Evolutionary conservation across 148 eudicot species (phyloP).

Genomic region (Fallopia convolvulus): DNA sequence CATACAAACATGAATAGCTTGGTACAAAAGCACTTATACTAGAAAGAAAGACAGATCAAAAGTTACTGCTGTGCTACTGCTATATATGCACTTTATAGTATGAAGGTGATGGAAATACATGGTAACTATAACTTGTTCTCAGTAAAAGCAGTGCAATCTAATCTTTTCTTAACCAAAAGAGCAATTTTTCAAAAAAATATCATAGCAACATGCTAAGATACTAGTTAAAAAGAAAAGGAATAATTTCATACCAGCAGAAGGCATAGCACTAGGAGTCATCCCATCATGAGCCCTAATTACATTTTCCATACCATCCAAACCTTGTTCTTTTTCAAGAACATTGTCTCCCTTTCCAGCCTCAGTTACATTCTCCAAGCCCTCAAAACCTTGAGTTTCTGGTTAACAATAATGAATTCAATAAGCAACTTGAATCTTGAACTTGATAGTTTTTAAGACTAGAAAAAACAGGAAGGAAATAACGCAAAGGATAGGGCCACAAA

Average conservation of each 20-base stretch:
- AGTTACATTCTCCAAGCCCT: not conserved
- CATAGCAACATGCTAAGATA: not conserved
- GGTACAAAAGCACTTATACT: not conserved
- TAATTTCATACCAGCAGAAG: not conserved
- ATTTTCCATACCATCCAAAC: not conserved
- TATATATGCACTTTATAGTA: too few relatives aligned
- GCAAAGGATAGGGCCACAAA: not conserved
- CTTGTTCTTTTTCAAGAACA: not conserved
- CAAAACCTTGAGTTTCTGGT: constrained; percentile 5
- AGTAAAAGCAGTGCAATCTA: not conserved
- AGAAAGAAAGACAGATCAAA: too few relatives aligned
- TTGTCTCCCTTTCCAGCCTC: not conserved
- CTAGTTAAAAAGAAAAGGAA: not conserved
- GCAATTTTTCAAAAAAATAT: not conserved
- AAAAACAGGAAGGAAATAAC: not conserved
- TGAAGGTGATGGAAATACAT: not conserved
- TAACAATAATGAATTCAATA: not conserved
- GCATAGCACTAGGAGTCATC: not conserved
- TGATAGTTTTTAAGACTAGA: not conserved
- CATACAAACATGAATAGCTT: not conserved
- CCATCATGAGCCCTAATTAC: not conserved
- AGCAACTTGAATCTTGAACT: not conserved
- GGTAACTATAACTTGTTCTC: not conserved
- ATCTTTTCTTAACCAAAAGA: not conserved
- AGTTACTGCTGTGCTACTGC: too few relatives aligned